Evolutionary conservation across 495 filamentous ascomycete species (phyloP).

Genomic region (Lasiosphaeria hispida): DNA sequence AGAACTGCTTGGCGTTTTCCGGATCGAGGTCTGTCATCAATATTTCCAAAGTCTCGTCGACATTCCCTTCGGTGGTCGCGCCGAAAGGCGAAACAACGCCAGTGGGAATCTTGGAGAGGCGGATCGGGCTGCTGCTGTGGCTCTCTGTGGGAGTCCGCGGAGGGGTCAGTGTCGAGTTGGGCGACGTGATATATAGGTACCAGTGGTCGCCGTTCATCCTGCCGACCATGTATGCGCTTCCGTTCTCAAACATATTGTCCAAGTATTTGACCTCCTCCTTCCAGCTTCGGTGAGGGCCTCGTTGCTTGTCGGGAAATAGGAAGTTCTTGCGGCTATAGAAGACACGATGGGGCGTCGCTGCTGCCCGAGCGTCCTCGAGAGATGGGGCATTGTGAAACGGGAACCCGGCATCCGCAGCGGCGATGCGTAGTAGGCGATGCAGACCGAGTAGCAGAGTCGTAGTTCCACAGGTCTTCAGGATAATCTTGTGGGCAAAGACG

Average conservation of each 20-base stretch:
- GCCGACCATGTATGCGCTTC: slow-evolving; percentile 98
- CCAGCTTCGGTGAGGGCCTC: slow-evolving; percentile 95
- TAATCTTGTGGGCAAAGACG: slow-evolving; percentile 97
- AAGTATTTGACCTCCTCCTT: slow-evolving; percentile 88
- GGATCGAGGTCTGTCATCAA: slow-evolving; percentile 97
- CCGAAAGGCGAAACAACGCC: slow-evolving; percentile 61
- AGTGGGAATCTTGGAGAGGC: slow-evolving; percentile 54
- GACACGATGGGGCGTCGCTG: slow-evolving; percentile 86
- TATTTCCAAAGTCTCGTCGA: slow-evolving; percentile 94
- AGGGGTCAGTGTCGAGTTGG: slow-evolving; percentile 72
- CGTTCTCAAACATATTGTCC: slow-evolving; percentile 83
- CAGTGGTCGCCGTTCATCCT: slow-evolving; percentile 99
- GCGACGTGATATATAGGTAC: slow-evolving; percentile 95
- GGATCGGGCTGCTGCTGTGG: slow-evolving; percentile 25
- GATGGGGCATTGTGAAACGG: slow-evolving; percentile 55
- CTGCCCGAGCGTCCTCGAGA: slow-evolving; percentile 58
- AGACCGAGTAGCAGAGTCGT: slow-evolving; percentile 90
- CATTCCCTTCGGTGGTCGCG: slow-evolving; percentile 38
- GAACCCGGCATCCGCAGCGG: slow-evolving; percentile 82
- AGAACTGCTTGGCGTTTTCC: slow-evolving; percentile 93
- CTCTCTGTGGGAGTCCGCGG: slow-evolving; percentile 65
- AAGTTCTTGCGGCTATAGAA: slow-evolving; percentile 99
- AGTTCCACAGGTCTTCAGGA: slow-evolving; percentile 98
- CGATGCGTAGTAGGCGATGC: slow-evolving; percentile 86
- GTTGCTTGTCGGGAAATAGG: slow-evolving; percentile 92